Base-by-base conservation (phyloP, 148 eudicot species). In the Rhododendron molle region DNA sequence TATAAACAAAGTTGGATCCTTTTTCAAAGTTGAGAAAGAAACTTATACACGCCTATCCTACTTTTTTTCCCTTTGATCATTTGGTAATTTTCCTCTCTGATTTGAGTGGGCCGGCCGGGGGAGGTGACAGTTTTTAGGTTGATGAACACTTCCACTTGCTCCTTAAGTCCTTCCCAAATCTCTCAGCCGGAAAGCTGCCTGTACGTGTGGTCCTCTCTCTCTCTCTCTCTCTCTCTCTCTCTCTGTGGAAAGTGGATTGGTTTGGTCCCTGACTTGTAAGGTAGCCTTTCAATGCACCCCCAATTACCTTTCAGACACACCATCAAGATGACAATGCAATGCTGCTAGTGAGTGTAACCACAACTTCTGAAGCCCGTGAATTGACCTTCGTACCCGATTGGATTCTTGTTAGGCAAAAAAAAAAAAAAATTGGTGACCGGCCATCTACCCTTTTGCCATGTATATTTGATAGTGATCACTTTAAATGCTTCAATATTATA, bases 131-230 rank as follows among this genome's bases (percentile, higher is more conserved):
- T 77, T 77, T 21, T 43, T 77, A 3, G 78, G 52, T 20, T 21
- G 14, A 77, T 21, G 14, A 77, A 77, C 30, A 21, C 80, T 23
- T 77, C 80, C 44, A 77, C 30, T 43, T 77, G 52, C 80, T 9
- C 80, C 44, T 40, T 5, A 5, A 6, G 44, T 40, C 44, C 47
- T 15, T 18, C 28, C 49, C 32, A 77, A 77, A 77, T 77, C 81
- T 78, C 54, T 78, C 81, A 43, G 81, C 81, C 54, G 54, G 81
- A 78, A 44, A 44, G 81, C 23, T 77, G 26, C 2, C 28, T n/a
- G 16, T n/a, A n/a, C n/a, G n/a, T 77, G 80, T 77, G 80, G 80
- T 77, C 52, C 80, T 43, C 28, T 76, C n/a, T 76, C 47, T 36
- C 72, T 52, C 56, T 58, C 65, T 58, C n/a, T 58, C 18, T 56